phyloP scores from a whole-genome alignment of 345 rosid species.

The Salix dunnii region DNA sequence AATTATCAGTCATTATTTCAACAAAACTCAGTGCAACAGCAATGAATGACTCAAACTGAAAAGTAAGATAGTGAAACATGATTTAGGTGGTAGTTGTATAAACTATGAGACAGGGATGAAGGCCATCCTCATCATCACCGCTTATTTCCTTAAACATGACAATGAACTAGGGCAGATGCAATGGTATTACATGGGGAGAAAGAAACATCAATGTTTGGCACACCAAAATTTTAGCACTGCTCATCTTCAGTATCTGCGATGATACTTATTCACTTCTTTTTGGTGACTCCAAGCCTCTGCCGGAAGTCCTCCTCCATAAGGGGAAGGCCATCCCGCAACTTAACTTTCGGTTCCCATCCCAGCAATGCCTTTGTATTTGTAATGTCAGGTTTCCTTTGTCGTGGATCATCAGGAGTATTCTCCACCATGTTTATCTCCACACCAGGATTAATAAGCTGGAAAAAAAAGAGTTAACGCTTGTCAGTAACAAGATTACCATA shows the following conservation, averaged over 20 bases:
- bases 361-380: conserved; percentile 75
- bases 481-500: not conserved
- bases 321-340: conserved; percentile 79
- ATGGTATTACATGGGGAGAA: not conserved
- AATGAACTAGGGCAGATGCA: not conserved
- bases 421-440: conserved; percentile 83
- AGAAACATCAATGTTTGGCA: not conserved
- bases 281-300: conserved; percentile 59
- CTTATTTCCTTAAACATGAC: conserved; percentile 5
- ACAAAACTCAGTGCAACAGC: not conserved
- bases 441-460: conserved; percentile 65
- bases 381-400: conserved; percentile 89
- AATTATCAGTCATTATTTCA: not conserved
- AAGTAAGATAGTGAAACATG: not conserved
- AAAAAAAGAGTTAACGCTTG: not conserved
- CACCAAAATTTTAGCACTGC: not conserved
- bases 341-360: conserved; percentile 91
- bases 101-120: not conserved
- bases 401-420: conserved; percentile 91
- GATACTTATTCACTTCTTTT: conserved; percentile 24
- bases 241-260: not conserved
- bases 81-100: not conserved
- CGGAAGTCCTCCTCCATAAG: conserved; percentile 92
- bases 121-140: not conserved
- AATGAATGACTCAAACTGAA: not conserved